Base-by-base conservation (phyloP, 2,329 filamentous ascomycete species). In the Xylariaceae sp. region DNA sequence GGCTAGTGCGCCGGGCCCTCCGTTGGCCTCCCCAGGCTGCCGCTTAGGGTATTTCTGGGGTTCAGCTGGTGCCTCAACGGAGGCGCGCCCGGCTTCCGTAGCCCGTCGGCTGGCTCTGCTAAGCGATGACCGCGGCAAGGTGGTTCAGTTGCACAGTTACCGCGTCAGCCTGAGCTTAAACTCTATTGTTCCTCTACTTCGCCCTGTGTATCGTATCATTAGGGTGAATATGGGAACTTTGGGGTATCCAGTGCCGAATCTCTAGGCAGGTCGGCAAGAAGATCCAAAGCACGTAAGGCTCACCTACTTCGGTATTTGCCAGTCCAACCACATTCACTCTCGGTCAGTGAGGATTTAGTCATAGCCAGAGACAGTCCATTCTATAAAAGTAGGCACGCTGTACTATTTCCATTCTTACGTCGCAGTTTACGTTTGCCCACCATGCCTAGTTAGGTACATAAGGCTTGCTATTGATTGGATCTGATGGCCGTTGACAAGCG, bases 91-190 rank as follows among this genome's bases (percentile, higher is more conserved):
- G 29, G 40, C 22, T 26, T 47, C 30, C n/a, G 16, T 13, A 21
- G 26, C 41, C 44, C 34, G 39, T 36, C 44, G 19, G 22, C 22
- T 12, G 34, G 18, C 43, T 21, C 9, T 40, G 18, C 21, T 51
- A 41, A 43, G 37, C 44, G 49, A 53, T 49, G 37, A 45, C 49
- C 39, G 46, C 45, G 42, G 49, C 30, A 53, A 46, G 44, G 12
- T 49, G 45, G 7, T 36, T 32, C 21, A 51, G 47, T 51, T 51
- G 18, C 39, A 49, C 47, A 32, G 29, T 15, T 40, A 49, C 47
- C 29, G 47, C 47, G 32, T 49, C 41, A 49, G 39, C 21, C 37
- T 30, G 15, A 42, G 47, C 47, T 43, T 49, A 49, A 32, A 19
- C 16, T 34, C 37, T 36, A 21, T 34, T 34, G 19, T n/a, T 34